phyloP scores from a whole-genome alignment of 2,329 filamentous ascomycete genomes.

The Pseudocercospora macadamiae region DNA sequence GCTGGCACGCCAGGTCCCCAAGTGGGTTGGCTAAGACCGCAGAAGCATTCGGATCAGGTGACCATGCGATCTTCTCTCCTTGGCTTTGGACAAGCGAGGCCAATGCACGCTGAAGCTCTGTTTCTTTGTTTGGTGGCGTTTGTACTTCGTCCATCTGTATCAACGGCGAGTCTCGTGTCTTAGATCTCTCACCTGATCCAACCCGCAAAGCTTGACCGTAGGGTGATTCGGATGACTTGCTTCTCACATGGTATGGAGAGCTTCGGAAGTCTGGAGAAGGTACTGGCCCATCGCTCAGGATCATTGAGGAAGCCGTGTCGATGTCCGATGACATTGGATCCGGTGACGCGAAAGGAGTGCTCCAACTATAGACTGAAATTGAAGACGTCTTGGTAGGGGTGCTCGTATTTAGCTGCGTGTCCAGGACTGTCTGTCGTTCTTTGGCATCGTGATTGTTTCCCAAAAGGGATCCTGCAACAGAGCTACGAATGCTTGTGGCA shows the following conservation, averaged over 20 bases:
- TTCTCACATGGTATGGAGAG: too few relatives aligned
- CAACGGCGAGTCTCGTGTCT: too few relatives aligned
- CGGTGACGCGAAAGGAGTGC: not conserved
- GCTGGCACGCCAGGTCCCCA: not conserved
- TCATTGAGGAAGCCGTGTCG: not conserved
- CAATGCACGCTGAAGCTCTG: not conserved
- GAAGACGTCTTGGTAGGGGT: not conserved
- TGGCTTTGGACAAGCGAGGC: not conserved
- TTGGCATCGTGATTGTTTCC: not conserved
- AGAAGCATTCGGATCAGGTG: not conserved
- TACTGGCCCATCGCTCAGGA: not conserved
- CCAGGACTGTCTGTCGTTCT: too few relatives aligned
- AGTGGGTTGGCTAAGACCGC: not conserved
- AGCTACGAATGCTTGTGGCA: not conserved
- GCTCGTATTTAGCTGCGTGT: not conserved
- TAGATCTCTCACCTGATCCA: too few relatives aligned
- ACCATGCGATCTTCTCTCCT: not conserved
- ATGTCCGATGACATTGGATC: constrained; percentile 10
- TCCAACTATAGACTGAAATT: not conserved
- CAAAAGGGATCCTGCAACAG: not conserved
- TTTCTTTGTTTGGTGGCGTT: too few relatives aligned
- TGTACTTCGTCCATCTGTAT: too few relatives aligned
- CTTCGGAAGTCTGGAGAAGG: too few relatives aligned
- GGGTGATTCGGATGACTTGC: too few relatives aligned
- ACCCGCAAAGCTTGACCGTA: too few relatives aligned